These are phyloP conservation scores for Phaffia australis DNA, from an alignment of 768 basidiomycete genomes.

Conservation along the genomic window DNA sequence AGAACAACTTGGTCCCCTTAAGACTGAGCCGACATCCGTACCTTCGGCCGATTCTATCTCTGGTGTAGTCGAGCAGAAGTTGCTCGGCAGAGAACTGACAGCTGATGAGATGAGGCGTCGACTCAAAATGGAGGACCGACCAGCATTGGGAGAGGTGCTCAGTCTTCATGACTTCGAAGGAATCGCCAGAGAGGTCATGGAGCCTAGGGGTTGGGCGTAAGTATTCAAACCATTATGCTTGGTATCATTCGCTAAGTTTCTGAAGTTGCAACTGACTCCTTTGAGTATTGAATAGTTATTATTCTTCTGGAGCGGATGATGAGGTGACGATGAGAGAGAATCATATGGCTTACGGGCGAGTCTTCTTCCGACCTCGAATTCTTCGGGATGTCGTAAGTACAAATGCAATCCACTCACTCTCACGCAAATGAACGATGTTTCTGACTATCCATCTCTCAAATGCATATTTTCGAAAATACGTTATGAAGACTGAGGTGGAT, in stretches of 20 bases:
- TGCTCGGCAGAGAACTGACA: background rate
- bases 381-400: constrained; percentile 9
- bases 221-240: background rate
- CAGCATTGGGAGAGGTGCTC: constrained; percentile 4
- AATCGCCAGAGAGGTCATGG: constrained; percentile 5
- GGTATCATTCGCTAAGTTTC: background rate
- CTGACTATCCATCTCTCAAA: background rate
- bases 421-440: background rate
- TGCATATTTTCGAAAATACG: too few species aligned
- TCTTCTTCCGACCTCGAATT: constrained; percentile 15
- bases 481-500: constrained; percentile 5
- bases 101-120: background rate
- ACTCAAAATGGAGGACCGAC: constrained; percentile 1
- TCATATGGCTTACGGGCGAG: constrained; percentile 7
- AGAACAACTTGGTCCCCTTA: background rate
- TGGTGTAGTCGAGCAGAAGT: background rate
- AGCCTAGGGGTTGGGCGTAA: background rate
- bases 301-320: constrained; percentile 18
- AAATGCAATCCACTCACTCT: background rate
- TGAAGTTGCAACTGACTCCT: background rate
- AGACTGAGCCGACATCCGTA: too few species aligned
- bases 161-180: constrained; percentile 5
- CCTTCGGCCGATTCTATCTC: background rate
- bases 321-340: constrained; percentile 25
- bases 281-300: background rate